Conservation (phyloP, 805 yeast species). For the Barnettozyma botsteinii region DNA sequence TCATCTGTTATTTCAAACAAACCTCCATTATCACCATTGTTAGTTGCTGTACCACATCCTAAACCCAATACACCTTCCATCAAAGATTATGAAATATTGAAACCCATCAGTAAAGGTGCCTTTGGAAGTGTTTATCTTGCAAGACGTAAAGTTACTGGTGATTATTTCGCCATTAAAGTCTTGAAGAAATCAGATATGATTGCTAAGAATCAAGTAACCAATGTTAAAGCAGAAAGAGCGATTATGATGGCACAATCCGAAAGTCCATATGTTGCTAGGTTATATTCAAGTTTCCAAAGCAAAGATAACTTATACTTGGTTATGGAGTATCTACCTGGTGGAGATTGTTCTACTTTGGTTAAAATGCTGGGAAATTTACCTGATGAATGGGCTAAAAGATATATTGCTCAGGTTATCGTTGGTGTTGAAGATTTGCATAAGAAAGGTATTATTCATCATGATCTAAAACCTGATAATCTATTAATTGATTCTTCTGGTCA, state of each 20-base stretch:
- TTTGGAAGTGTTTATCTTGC: conserved; percentile 94
- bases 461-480: conserved; percentile 90
- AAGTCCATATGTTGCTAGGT: conserved; percentile 86
- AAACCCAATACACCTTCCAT: conserved; percentile 61
- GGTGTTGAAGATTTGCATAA: conserved; percentile 88
- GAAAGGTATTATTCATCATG: conserved; percentile 89
- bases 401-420: conserved; percentile 83
- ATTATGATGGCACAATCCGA: conserved; percentile 97
- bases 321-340: conserved; percentile 95
- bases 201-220: conserved; percentile 92
- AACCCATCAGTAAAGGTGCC: conserved; percentile 95
- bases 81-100: conserved; percentile 81
- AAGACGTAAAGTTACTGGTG: conserved; percentile 79
- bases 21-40: conserved; percentile 75
- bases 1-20: conserved; percentile 29
- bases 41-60: conserved; percentile 54
- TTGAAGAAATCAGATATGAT: conserved; percentile 92
- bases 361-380: conserved; percentile 80
- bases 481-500: conserved; percentile 85
- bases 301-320: conserved; percentile 82
- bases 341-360: conserved; percentile 85
- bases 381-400: conserved; percentile 78
- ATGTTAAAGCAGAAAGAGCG: conserved; percentile 91
- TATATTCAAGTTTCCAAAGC: conserved; percentile 85
- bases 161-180: conserved; percentile 91